A percentile compares a stretch with the other conserved stretches of the same genome.
These are phyloP conservation scores for Paracoccidioides lutzii DNA, from an alignment of 2,329 filamentous ascomycete genomes.

Conservation along the genomic window DNA sequence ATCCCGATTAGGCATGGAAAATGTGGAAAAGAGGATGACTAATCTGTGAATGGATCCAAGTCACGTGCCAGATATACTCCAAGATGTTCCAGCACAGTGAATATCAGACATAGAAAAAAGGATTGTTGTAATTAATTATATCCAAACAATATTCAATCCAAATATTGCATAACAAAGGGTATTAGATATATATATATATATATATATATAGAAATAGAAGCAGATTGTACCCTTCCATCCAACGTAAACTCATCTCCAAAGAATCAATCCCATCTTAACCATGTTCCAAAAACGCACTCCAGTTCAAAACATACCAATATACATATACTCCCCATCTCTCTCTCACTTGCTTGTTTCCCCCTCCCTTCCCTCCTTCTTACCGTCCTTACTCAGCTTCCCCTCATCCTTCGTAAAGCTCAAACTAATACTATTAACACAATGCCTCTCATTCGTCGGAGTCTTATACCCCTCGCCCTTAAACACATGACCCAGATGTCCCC, in stretches of 20 bases:
- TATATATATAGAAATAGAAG: too few relatives aligned
- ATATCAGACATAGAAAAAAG: too few relatives aligned
- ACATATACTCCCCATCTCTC: too few relatives aligned
- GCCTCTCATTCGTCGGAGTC: conserved; percentile 86
- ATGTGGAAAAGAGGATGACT: neutral
- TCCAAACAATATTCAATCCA: too few relatives aligned
- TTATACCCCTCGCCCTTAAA: conserved; percentile 78
- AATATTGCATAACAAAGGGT: too few relatives aligned
- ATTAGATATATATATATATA: too few relatives aligned
- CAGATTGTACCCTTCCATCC: neutral
- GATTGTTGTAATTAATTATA: too few relatives aligned
- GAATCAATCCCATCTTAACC: neutral
- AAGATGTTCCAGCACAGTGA: too few relatives aligned
- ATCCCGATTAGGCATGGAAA: neutral
- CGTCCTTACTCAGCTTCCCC: conserved; percentile 16
- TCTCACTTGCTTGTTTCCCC: neutral
- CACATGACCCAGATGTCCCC: conserved; percentile 80
- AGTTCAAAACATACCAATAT: too few relatives aligned
- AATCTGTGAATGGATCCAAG: neutral
- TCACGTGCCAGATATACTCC: too few relatives aligned
- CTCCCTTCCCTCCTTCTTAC: neutral
- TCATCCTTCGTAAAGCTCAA: conserved; percentile 67
- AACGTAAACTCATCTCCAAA: neutral
- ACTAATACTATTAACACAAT: conserved; percentile 91
- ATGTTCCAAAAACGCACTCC: too few relatives aligned